Base-by-base conservation (phyloP, 768 basidiomycete genomes). In the Mycena rebaudengoi region DNA sequence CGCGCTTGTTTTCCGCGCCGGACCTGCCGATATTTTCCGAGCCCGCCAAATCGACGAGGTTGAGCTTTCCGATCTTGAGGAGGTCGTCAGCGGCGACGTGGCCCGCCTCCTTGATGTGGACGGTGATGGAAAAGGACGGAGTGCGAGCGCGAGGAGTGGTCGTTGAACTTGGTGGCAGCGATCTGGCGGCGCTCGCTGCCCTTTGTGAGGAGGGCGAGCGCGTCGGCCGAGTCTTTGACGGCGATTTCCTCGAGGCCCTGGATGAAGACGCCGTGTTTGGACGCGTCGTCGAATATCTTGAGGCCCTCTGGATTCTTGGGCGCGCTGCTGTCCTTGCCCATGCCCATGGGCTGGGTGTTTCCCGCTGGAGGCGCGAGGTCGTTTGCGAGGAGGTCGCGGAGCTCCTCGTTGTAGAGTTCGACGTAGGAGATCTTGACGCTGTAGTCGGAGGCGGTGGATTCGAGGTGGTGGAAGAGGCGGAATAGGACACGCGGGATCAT, bases 371-470 rank as follows among this genome's bases (percentile, higher is more conserved):
- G 84, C 1, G 88, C 74, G 48, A 95, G 83, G n/a, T 97, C 95
- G 51, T 80, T 82, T 12, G 93, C 86, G 29, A 98, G 86, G 26
- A 99, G 86, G 75, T 99, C 98, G 23, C 98, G 91, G 7, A 99
- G 86, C 73, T 99, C 98, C 80, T 99, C 98, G 74, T 99, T 99
- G 78, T 99, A 99, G 21, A 99, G 83, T 74, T 99, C 98, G 54
- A 99, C 83, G 75, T 90, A 99, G 0, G 96, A 97, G 55, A 97
- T 86, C 72, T 94, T 95, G 73, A 99, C 96, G 70, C 93, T 91
- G 73, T 89, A 99, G 71, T 99, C 98, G 18, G 87, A 73, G 21
- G 83, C 84, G 0, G 86, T 85, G 10, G 86, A 83, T 70, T 97
- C 95, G 10, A 99, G 88, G 57, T 92, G 86, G 61, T 93, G 88